Base-by-base conservation (phyloP, 192 early-diverging fungal species). In the Coemansia sp. region DNA sequence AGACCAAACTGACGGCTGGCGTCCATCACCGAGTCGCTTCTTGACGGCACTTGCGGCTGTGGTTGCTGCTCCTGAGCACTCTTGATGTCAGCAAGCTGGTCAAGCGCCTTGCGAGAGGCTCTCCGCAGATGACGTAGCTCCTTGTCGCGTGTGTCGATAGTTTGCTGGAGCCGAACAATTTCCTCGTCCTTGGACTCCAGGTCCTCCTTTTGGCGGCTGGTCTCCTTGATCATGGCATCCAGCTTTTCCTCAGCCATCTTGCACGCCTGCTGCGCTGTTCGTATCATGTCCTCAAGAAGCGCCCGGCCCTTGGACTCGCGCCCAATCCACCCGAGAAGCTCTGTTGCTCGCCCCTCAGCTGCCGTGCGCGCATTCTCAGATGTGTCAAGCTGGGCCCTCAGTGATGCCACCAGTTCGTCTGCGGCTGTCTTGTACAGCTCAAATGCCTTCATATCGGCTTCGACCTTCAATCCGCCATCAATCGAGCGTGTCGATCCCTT, bases 261-360 rank as follows among this genome's bases (percentile, higher is more conserved):
- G 75, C 80, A 77, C 47, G 80, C 80, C 66, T 82, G 74, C 72
- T 82, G 80, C 16, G 80, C 80, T 7, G 80, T 82, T 57, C 75
- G 61, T 46, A 82, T 77, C 80, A 82, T 82, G 63, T 77, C 76
- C 40, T 82, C 80, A n/a, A 82, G 80, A 63, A 74, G 62, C 56
- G 74, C 80, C 8, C 80, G 80, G 62, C 80, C 76, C 72, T 82
- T 82, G 62, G 80, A 82, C 72, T 82, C 80, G n/a, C 80, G 75
- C 7, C 80, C 76, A 40, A 82, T 82, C 80, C 80, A 82, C 13
- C 61, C 69, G 45, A 82, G 66, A n/a, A 82, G 80, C 67, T 82
- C 80, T 2, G 80, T 22, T 36, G 76, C 72, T 6, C 80, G 80
- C 8, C 66, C 47, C 63, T 82, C 80, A 21, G 80, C 80, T 13